Conservation (phyloP, 129 eudicot species). For the Helianthus tuberosus region DNA sequence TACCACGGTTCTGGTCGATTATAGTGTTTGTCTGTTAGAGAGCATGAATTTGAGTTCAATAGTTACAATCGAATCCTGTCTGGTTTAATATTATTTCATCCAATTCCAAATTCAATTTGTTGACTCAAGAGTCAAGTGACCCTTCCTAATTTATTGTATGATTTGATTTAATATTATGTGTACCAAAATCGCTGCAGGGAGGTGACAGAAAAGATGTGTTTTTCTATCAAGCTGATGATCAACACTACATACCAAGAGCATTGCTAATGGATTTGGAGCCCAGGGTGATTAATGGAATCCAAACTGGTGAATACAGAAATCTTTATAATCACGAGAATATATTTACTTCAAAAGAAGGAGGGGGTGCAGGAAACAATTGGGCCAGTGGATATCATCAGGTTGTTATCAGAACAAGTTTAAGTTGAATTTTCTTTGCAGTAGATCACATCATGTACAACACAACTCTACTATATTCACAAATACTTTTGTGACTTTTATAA, state of each 20-base stretch:
- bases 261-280: conserved; percentile 98
- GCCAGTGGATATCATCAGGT: conserved; percentile 99
- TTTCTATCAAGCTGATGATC: conserved; percentile 99
- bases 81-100: no score
- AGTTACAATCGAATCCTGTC: not conserved
- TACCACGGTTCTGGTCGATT: not conserved
- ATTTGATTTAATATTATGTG: not conserved
- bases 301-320: conserved; percentile 91
- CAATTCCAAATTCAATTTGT: no score
- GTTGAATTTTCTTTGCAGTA: not conserved
- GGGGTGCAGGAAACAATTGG: conserved; percentile 99
- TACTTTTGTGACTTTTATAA: not conserved
- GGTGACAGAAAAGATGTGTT: conserved; percentile 99
- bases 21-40: not conserved
- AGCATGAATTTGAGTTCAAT: not conserved
- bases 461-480: not conserved
- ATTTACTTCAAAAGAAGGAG: conserved; percentile 86
- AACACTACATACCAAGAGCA: conserved; percentile 96
- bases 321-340: conserved; percentile 94
- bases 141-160: not conserved
- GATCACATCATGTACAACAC: not conserved
- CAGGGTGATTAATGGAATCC: conserved; percentile 94
- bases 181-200: conserved; percentile 51
- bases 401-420: not conserved
- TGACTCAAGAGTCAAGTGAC: no score